These are phyloP conservation scores for Colletotrichum lini DNA, from an alignment of 2,329 filamentous ascomycete genomes.

Conservation along the genomic window DNA sequence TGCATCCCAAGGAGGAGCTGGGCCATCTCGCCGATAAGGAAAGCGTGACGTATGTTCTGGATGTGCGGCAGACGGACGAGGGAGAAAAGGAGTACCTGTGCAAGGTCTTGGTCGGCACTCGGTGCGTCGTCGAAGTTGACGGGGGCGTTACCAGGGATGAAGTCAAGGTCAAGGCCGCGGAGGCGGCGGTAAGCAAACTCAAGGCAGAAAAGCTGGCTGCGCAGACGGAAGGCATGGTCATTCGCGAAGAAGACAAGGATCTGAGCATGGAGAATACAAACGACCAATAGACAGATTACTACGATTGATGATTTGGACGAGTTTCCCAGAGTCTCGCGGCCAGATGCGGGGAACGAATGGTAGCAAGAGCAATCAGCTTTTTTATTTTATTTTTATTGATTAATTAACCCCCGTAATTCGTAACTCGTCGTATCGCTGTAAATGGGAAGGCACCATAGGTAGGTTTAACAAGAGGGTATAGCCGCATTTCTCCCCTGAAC, in stretches of 20 bases:
- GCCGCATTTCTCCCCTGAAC: constrained; percentile 17
- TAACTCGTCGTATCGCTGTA: background rate
- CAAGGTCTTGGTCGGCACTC: constrained; percentile 63
- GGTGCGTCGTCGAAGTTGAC: constrained; percentile 60
- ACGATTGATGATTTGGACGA: background rate
- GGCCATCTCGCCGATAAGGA: constrained; percentile 68
- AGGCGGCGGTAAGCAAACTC: constrained; percentile 60
- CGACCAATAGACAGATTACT: background rate
- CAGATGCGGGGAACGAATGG: background rate
- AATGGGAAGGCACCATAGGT: background rate
- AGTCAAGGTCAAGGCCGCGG: constrained; percentile 69
- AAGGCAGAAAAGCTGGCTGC: constrained; percentile 40
- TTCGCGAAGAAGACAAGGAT: background rate
- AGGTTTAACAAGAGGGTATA: constrained; percentile 29
- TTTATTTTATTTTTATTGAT: no score
- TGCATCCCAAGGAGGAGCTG: constrained; percentile 78
- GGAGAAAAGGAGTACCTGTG: constrained; percentile 57
- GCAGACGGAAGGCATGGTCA: background rate
- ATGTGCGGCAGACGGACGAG: constrained; percentile 44
- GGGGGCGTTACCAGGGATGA: constrained; percentile 66
- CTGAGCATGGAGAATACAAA: background rate
- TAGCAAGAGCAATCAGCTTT: background rate
- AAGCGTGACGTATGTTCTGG: constrained; percentile 68
- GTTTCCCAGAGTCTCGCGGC: background rate
- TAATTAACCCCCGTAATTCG: background rate